Evolutionary conservation across 2,329 filamentous ascomycete genomes (phyloP).

Genomic region (Curvularia verruculosa): DNA sequence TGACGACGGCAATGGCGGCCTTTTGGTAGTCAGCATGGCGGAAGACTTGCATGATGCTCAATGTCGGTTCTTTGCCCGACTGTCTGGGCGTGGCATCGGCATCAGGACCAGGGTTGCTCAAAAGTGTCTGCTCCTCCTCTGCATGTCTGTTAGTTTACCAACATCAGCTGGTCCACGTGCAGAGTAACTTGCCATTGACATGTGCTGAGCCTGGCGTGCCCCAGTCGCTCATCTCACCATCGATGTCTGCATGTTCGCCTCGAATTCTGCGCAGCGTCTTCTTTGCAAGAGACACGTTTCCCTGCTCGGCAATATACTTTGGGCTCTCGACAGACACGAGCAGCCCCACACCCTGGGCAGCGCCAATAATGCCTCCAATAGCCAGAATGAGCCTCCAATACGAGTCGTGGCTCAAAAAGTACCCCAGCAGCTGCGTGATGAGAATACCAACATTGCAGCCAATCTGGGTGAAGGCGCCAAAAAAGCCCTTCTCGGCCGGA

Average conservation of each 20-base stretch:
- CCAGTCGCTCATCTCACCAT: constrained; percentile 70
- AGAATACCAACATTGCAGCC: constrained; percentile 93
- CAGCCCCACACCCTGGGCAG: constrained; percentile 72
- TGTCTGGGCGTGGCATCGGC: constrained; percentile 32
- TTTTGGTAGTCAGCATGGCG: constrained; percentile 73
- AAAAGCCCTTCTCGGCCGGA: constrained; percentile 71
- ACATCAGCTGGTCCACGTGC: too few species aligned
- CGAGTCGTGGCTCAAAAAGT: constrained; percentile 79
- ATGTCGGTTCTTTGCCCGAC: constrained; percentile 40
- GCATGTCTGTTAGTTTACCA: constrained; percentile 20
- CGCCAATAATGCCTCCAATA: constrained; percentile 71
- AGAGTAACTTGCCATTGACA: constrained; percentile 33
- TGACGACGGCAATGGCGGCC: constrained; percentile 86
- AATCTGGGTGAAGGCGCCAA: constrained; percentile 84
- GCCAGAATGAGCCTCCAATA: constrained; percentile 86
- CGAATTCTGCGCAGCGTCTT: constrained; percentile 76
- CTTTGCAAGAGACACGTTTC: constrained; percentile 66
- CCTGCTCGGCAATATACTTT: constrained; percentile 77
- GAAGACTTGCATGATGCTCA: constrained; percentile 63
- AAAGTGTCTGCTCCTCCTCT: constrained; percentile 74
- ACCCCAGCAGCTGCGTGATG: constrained; percentile 80
- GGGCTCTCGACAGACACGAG: constrained; percentile 80
- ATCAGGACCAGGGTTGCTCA: constrained; percentile 53
- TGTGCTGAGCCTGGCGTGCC: constrained; percentile 39
- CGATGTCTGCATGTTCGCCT: constrained; percentile 70